Evolutionary conservation across 1,284 basidiomycete genomes (phyloP), one percentile per base, ranked within the genome.

Genomic region (Leccinum fuscescens): DNA sequence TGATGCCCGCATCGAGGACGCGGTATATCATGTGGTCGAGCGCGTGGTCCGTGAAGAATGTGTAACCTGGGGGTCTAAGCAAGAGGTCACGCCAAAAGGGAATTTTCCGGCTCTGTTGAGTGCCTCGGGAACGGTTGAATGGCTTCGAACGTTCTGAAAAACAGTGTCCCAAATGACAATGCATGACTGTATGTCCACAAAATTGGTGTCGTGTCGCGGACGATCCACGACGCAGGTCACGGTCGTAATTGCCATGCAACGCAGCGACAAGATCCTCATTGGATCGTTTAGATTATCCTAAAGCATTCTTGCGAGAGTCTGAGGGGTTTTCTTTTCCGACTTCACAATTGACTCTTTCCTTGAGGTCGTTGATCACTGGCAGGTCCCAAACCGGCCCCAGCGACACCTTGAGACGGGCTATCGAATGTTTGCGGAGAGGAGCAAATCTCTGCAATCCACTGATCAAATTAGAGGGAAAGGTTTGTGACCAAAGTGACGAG

Each of bases 181-280:
- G 31, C 31, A 33, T 33, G 31, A 12, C 31, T 33, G 31, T 33
- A 91, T 84, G 31, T 83, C 76, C 15, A 75, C 69, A 33, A 74
- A 76, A 66, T 91, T 89, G 59, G 90, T 90, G 64, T 90, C 82
- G 61, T 90, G 87, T 3, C 88, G 77, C 1, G 81, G 79, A 3
- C 86, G 88, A 0, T 75, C 76, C 4, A 62, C 29, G 50, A 1
- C 84, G 80, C 3, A 80, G 66, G 0, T 70, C 69, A 8, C 86
- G 82, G 55, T 84, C 81, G 64, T 83, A 86, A 44, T 68, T 74
- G 49, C 74, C 74, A 12, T 68, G 65, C 9, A 84, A 71, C 7
- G 78, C 75, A 24, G 77, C 74, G 3, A 77, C 60, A 20, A 79
- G 59, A 4, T 68, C 75, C 51, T 76, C 77, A 22, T 66, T 64